A percentile compares a stretch with the other conserved stretches of the same genome.
Conservation (phyloP, 129 eudicot genomes). For the Kitagawia praeruptora region DNA sequence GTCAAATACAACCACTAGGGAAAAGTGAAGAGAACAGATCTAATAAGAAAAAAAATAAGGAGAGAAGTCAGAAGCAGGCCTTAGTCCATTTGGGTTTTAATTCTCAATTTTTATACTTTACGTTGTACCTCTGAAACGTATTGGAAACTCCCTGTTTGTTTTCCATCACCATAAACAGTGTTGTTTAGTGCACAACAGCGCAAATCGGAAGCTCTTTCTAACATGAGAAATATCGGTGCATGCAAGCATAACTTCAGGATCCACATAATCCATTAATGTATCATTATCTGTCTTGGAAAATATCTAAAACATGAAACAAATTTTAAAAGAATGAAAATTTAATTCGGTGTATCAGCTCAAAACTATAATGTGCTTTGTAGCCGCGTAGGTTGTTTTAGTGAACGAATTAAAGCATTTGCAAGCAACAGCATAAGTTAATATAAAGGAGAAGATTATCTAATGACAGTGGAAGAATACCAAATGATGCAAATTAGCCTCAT, state of each 20-base stretch:
- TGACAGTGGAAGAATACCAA: slow-evolving; percentile 52
- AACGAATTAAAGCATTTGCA: not conserved
- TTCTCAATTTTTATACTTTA: no score
- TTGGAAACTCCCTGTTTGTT: no score
- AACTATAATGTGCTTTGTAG: not conserved
- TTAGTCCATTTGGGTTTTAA: no score
- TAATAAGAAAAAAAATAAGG: no score
- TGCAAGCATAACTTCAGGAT: slow-evolving; percentile 71
- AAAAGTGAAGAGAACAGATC: no score
- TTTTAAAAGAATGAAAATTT: not conserved
- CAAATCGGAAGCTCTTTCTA: slow-evolving; percentile 60
- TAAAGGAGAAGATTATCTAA: not conserved
- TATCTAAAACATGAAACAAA: slow-evolving; percentile 34
- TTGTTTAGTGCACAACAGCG: slow-evolving; percentile 66
- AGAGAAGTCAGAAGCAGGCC: no score
- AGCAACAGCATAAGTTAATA: not conserved
- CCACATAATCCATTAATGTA: slow-evolving; percentile 78
- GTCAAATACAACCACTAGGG: no score
- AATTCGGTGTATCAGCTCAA: not conserved
- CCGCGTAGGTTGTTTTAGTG: not conserved
- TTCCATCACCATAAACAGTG: no score
- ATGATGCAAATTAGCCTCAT: slow-evolving; percentile 73
- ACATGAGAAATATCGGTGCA: slow-evolving; percentile 56
- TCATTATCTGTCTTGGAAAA: slow-evolving; percentile 61
- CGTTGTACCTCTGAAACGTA: no score